Percentiles rank a stretch among this genome's conserved stretches.
Evolutionary conservation across 345 rosid genomes (phyloP).

Genomic region (Turritis glabra): DNA sequence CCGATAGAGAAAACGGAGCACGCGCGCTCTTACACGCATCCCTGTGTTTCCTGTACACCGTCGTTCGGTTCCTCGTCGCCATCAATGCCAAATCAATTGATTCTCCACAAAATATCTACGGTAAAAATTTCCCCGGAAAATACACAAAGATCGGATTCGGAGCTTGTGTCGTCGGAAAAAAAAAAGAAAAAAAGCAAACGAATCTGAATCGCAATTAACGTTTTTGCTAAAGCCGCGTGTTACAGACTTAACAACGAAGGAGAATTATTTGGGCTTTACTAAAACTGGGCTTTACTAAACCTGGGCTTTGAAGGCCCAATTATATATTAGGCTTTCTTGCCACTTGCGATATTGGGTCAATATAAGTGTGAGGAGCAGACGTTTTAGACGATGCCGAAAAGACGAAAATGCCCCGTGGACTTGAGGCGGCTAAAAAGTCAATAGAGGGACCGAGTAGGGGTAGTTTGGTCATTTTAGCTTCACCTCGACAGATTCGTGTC

Average conservation of each 20-base stretch:
- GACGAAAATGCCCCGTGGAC: conserved; percentile 18
- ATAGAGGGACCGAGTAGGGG: neutral
- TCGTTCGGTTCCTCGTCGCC: conserved; percentile 66
- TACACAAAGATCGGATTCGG: neutral
- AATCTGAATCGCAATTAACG: conserved; percentile 25
- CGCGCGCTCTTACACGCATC: conserved; percentile 70
- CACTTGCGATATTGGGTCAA: conserved; percentile 7
- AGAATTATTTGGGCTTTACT: neutral
- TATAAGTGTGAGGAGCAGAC: conserved; percentile 24
- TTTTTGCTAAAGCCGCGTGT: conserved; percentile 22
- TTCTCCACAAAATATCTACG: neutral
- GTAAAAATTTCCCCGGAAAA: neutral
- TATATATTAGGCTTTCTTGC: neutral
- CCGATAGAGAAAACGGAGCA: conserved; percentile 48
- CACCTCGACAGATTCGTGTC: conserved; percentile 20
- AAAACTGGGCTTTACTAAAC: neutral
- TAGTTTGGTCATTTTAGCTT: conserved; percentile 15
- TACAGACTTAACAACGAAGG: neutral
- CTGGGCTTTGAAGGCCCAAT: neutral
- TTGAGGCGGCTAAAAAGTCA: conserved; percentile 11
- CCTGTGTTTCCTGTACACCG: conserved; percentile 51
- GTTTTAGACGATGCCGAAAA: conserved; percentile 20
- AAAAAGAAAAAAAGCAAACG: conserved; percentile 4
- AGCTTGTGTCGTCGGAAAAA: conserved; percentile 9
- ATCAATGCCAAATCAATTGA: conserved; percentile 18